These are phyloP conservation scores for Microcyclospora pomicola DNA, from an alignment of 2,329 filamentous ascomycete genomes.

Conservation along the genomic window DNA sequence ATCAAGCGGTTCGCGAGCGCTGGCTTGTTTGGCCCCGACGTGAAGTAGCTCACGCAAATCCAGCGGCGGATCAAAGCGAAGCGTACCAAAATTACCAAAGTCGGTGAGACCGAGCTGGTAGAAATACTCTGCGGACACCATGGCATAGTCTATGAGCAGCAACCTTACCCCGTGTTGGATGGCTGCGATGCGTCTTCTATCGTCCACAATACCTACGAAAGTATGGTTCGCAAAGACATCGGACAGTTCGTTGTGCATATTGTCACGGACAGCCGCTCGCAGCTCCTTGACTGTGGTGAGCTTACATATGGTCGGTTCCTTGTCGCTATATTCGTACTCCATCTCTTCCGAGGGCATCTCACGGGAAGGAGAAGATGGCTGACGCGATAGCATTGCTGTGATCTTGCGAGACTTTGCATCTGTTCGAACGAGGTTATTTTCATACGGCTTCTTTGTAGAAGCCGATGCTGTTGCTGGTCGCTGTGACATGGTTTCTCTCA, in stretches of 20 bases:
- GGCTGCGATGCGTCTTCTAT: conserved; percentile 71
- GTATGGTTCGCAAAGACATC: conserved; percentile 79
- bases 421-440: conserved; percentile 81
- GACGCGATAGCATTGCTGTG: conserved; percentile 67
- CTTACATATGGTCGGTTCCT: conserved; percentile 54
- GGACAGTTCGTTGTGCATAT: conserved; percentile 72
- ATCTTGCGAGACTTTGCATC: conserved; percentile 86
- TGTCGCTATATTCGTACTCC: conserved; percentile 59
- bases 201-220: conserved; percentile 87
- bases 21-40: conserved; percentile 59
- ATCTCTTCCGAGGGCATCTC: conserved; percentile 33
- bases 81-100: conserved; percentile 84
- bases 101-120: conserved; percentile 92
- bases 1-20: conserved; percentile 18
- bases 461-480: conserved; percentile 24
- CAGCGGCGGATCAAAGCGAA: conserved; percentile 66
- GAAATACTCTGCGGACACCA: conserved; percentile 73
- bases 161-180: conserved; percentile 88
- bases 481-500: conserved; percentile 16
- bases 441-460: conserved; percentile 43
- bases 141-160: conserved; percentile 85
- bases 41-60: conserved; percentile 55
- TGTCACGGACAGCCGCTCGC: conserved; percentile 63
- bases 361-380: conserved; percentile 24
- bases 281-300: conserved; percentile 78